Evolutionary conservation across 768 basidiomycete genomes (phyloP), one percentile per base, ranked within the genome.

Genomic region (Boletus barrowsii): DNA sequence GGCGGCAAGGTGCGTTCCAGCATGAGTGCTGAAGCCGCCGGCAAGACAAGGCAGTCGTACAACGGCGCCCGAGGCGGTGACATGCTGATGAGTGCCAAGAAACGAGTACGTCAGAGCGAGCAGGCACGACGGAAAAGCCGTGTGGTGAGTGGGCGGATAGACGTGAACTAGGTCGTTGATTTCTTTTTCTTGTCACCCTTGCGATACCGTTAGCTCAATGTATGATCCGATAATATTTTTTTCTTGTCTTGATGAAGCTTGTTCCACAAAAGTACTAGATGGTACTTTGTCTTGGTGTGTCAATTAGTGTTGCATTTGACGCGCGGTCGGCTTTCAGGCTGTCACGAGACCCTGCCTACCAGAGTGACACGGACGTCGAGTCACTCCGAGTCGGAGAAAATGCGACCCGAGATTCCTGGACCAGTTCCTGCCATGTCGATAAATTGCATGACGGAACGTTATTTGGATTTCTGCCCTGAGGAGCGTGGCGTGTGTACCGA

Each of bases 41-140:
- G 70, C n/a, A 70, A 55, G 56, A 32, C 47, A 40, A 49, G 64
- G 36, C 61, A 57, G 42, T 61, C 61, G 10, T 53, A 68, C 64
- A 40, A 58, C 5, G 70, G 64, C 29, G 55, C 55, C 54, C 66
- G 39, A 62, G 63, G 70, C 59, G 67, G 71, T 66, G 73, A 72
- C 33, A 60, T 83, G 58, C 52, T 81, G 64, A 76, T 84, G 76
- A 85, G 82, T 52, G 85, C 84, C 60, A 88, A 85, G 80, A 88
- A 83, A 71, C 74, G 82, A 56, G 82, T 79, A 50, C 82, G 89
- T 65, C 87, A 88, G 75, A 91, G 88, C 61, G 89, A 90, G 73
- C 83, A 86, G 62, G 76, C 79, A 20, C 74, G 84, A 59, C 72
- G 86, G 64, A 75, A 72, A 64, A 88, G 82, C 58, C 73, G 76